Evolutionary conservation across 352 stramenopile genomes (phyloP), one percentile per base, ranked within the genome.

Genomic region (Phytophthora sp.): DNA sequence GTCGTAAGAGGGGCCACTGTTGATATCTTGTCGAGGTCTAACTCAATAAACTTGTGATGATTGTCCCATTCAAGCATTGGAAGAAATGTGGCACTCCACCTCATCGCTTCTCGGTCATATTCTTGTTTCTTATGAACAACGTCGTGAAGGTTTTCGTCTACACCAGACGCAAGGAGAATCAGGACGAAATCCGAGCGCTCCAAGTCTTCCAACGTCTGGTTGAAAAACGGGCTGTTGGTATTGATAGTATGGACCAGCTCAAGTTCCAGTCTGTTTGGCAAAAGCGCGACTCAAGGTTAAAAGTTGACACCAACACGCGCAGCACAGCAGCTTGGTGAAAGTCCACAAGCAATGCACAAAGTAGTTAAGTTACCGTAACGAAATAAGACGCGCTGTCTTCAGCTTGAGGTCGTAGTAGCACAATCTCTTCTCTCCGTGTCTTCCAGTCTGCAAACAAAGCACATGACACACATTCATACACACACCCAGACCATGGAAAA

Each of bases 391-490:
- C 11, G 68, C 47, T 27, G 72, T 77, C 26, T 84, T 63, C 21
- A 90, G 56, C 8, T 75, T 63, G 18, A 90, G 42, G 47, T 90
- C 79, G 33, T 90, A 90, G 60, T 88, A 88, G 33, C 81, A 90
- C 21, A 90, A 64, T 59, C 75, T 84, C 31, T 79, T 86, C 24
- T 80, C 75, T 2, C 71, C 72, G 26, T 57, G 26, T 16, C 54
- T 72, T 15, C 72, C 78, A 23, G 59, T 66, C 79, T 89, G 57
- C 30, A 47, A 53, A 16, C 33, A 16, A 39, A n/a, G 13, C 33
- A 39, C 13, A 39, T n/a, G n/a, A n/a, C n/a, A n/a, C n/a, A n/a
- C n/a, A n/a, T n/a, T n/a, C n/a, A n/a, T n/a, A n/a, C n/a, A n/a
- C n/a, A n/a, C n/a, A n/a, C n/a, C n/a, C n/a, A n/a, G n/a, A n/a